Evolutionary conservation across 768 basidiomycete species (phyloP).

Genomic region (Leccinum variicolor): DNA sequence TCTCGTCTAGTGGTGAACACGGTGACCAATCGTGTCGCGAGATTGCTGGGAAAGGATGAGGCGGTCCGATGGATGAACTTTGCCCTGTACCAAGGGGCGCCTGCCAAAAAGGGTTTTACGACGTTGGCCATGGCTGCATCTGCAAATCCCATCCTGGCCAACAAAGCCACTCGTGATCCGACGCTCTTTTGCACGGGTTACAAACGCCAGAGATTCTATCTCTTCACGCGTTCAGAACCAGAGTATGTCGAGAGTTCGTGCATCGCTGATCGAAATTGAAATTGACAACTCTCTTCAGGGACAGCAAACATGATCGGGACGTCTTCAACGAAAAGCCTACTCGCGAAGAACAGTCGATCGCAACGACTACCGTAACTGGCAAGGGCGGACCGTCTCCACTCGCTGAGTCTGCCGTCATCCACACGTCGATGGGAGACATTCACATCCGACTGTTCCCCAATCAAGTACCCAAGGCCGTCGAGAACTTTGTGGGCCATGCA

Average conservation of each 20-base stretch:
- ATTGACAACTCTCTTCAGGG: slow-evolving; percentile 41
- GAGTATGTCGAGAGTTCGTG: slow-evolving; percentile 56
- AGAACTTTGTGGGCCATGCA: slow-evolving; percentile 95
- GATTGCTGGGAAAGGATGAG: slow-evolving; percentile 92
- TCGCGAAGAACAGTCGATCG: slow-evolving; percentile 90
- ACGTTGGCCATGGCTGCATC: slow-evolving; percentile 96
- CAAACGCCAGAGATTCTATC: slow-evolving; percentile 89
- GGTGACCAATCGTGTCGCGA: slow-evolving; percentile 87
- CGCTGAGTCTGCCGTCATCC: slow-evolving; percentile 82
- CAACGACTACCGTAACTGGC: slow-evolving; percentile 51
- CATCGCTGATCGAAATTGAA: not conserved
- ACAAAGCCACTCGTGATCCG: slow-evolving; percentile 81
- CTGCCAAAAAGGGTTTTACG: slow-evolving; percentile 79
- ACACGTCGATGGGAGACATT: slow-evolving; percentile 95
- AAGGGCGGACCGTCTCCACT: slow-evolving; percentile 63
- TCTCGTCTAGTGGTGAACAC: slow-evolving; percentile 77
- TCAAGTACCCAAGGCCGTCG: slow-evolving; percentile 91
- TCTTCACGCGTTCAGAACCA: slow-evolving; percentile 89
- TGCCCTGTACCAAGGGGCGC: slow-evolving; percentile 89
- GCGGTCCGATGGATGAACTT: slow-evolving; percentile 87
- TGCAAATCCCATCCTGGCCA: slow-evolving; percentile 89
- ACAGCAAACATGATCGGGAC: slow-evolving; percentile 88
- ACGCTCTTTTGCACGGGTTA: slow-evolving; percentile 91
- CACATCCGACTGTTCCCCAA: slow-evolving; percentile 86
- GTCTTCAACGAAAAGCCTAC: slow-evolving; percentile 98